phyloP scores from a whole-genome alignment of 164 flowering plant genomes.

The Magnolia sinica region DNA sequence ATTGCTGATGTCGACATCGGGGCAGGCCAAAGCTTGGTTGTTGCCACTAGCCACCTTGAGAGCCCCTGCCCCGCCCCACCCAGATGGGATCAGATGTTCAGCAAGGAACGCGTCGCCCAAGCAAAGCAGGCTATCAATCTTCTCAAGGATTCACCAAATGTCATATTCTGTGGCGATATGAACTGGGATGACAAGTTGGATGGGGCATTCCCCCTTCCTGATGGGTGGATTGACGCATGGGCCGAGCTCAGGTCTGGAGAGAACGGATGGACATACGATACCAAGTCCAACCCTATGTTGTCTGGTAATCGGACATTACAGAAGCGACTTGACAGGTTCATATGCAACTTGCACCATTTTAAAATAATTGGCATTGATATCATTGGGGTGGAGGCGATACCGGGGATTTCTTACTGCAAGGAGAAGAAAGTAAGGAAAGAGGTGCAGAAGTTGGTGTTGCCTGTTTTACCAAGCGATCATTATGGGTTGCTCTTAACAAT shows the following conservation, averaged over 20 bases:
- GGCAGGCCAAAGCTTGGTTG: slow-evolving; percentile 37
- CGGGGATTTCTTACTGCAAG: slow-evolving; percentile 59
- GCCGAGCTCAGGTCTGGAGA: slow-evolving; percentile 59
- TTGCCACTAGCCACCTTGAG: slow-evolving; percentile 96
- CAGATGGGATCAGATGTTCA: slow-evolving; percentile 88
- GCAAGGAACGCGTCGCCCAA: slow-evolving; percentile 85
- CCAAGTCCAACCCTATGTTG: slow-evolving; percentile 83
- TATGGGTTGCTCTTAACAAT: slow-evolving; percentile 71
- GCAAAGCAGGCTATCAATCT: slow-evolving; percentile 58
- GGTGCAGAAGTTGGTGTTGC: slow-evolving; percentile 51
- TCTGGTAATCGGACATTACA: slow-evolving; percentile 72
- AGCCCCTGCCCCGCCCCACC: slow-evolving; percentile 96
- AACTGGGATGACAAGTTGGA: slow-evolving; percentile 96
- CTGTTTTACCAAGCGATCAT: slow-evolving; percentile 97
- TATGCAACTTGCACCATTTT: slow-evolving; percentile 62
- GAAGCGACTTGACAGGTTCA: slow-evolving; percentile 74
- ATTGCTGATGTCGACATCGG: slow-evolving; percentile 53
- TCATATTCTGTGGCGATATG: slow-evolving; percentile 90
- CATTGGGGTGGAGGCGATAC: slow-evolving; percentile 83
- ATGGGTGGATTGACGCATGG: slow-evolving; percentile 94
- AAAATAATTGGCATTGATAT: slow-evolving; percentile 52
- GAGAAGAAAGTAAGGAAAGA: slow-evolving; percentile 71
- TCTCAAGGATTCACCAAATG: slow-evolving; percentile 55
- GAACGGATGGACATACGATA: slow-evolving; percentile 88
- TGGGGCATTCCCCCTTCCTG: slow-evolving; percentile 65